Percentiles rank a stretch among this genome's conserved stretches.
Conservation (phyloP, 352 stramenopile genomes). For the Peronospora destructor region DNA sequence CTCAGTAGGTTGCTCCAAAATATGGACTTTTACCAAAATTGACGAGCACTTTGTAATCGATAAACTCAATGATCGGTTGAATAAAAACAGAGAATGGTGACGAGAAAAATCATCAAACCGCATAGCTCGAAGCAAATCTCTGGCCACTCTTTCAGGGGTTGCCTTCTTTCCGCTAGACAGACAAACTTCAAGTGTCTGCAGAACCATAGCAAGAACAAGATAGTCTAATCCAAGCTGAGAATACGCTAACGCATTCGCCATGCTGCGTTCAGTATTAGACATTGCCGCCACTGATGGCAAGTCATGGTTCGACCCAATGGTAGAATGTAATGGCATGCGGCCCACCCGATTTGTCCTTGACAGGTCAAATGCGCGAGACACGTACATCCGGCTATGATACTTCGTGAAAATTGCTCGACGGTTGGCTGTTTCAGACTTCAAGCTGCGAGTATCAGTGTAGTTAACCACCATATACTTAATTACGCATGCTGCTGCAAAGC, state of each 20-base stretch:
- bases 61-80: conserved; percentile 82
- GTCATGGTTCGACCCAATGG: conserved; percentile 18
- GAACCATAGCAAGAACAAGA: conserved; percentile 62
- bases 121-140: conserved; percentile 76
- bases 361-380: conserved; percentile 74
- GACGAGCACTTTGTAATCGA: conserved; percentile 81
- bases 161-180: conserved; percentile 82
- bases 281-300: conserved; percentile 23
- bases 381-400: conserved; percentile 75
- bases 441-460: conserved; percentile 80
- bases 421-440: conserved; percentile 82
- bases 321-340: conserved; percentile 28
- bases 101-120: conserved; percentile 82
- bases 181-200: conserved; percentile 82
- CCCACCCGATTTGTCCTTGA: conserved; percentile 71
- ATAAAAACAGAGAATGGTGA: conserved; percentile 78
- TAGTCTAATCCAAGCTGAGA: conserved; percentile 79
- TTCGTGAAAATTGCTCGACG: conserved; percentile 79
- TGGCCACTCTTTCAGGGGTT: conserved; percentile 65
- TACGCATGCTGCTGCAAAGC: conserved; percentile 71
- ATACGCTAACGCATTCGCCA: conserved; percentile 73
- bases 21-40: conserved; percentile 82
- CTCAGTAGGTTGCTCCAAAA: conserved; percentile 80
- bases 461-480: conserved; percentile 89
- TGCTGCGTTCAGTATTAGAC: conserved; percentile 62